A percentile compares a stretch with the other conserved stretches of the same genome.
Evolutionary conservation across 306 rosid genomes (phyloP).

Genomic region (Corylus avellana): DNA sequence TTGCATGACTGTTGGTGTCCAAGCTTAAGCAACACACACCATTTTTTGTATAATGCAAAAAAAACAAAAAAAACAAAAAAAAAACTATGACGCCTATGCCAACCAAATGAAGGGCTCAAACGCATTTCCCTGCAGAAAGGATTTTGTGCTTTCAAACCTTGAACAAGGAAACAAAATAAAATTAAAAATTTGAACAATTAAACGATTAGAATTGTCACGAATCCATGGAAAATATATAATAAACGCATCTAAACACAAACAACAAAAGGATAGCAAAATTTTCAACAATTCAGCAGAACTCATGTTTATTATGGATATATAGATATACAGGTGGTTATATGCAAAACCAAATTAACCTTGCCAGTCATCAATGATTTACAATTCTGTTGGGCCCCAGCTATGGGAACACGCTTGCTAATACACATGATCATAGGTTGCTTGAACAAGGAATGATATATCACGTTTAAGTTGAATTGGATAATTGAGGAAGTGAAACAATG

Average conservation of each 20-base stretch:
- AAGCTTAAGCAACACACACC: neutral
- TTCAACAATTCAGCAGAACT: neutral
- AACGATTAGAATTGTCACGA: neutral
- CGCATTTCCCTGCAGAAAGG: constrained; percentile 11
- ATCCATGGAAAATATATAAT: too few species aligned
- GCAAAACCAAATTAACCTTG: neutral
- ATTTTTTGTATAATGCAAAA: constrained; percentile 8
- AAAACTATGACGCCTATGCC: constrained; percentile 6
- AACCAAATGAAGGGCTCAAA: constrained; percentile 8
- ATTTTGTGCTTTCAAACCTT: constrained; percentile 2
- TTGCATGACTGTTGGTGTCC: neutral
- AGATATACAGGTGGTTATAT: neutral
- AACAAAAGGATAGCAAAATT: neutral
- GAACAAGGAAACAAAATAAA: neutral
- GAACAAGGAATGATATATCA: neutral
- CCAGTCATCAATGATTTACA: neutral
- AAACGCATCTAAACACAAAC: too few species aligned
- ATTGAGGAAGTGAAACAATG: neutral
- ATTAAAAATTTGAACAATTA: neutral
- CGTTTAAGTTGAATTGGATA: neutral
- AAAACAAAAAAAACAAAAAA: neutral
- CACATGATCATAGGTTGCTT: neutral
- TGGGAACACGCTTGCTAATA: neutral
- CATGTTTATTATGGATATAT: neutral
- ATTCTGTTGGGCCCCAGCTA: neutral